Base-by-base conservation (phyloP, 2,329 filamentous ascomycete genomes). In the Aspergillus sp. region DNA sequence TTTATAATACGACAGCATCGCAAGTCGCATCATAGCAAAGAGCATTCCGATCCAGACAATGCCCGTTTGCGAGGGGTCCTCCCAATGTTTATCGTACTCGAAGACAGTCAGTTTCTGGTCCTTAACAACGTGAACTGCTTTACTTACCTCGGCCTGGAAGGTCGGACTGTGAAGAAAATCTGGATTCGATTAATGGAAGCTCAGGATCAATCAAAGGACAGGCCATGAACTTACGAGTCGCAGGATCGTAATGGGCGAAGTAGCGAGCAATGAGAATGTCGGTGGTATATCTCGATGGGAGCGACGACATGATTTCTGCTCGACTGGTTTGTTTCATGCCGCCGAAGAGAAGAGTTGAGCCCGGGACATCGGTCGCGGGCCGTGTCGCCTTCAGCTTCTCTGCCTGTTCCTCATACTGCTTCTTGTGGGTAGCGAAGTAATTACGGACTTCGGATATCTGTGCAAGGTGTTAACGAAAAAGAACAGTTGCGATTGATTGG, bases 371-470 rank as follows among this genome's bases (percentile, higher is more conserved):
- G 22, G 68, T 66, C 22, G 62, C 58, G 29, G 64, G 58, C 48
- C 82, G 85, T 24, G 75, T 75, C 27, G 75, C 75, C 53, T 80
- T 74, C 32, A 93, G 78, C 47, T 78, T 81, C 47, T 83, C 78
- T 46, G 85, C 78, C 47, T 88, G 86, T 37, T 78, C 79, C 53
- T 93, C 85, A 38, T 89, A 71, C 44, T 95, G 86, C 52, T 91
- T 88, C 57, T 91, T 93, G 61, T 95, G 86, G 22, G 72, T 76
- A 12, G 66, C 63, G 50, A 93, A 96, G 62, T 91, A 95, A 46
- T 81, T 88, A 54, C 89, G 93, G 15, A 98, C 89, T 64, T 98
- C 91, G 7, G 84, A 71, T 42, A 98, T 91, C 72, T 81, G 34
- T 16, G 22, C 19, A 5, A 22, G 6, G 10, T 4, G 6, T 14